Percentiles rank a stretch among this genome's conserved stretches.
phyloP scores from a whole-genome alignment of 83 land plant species.

The Diphasiastrum complanatum region DNA sequence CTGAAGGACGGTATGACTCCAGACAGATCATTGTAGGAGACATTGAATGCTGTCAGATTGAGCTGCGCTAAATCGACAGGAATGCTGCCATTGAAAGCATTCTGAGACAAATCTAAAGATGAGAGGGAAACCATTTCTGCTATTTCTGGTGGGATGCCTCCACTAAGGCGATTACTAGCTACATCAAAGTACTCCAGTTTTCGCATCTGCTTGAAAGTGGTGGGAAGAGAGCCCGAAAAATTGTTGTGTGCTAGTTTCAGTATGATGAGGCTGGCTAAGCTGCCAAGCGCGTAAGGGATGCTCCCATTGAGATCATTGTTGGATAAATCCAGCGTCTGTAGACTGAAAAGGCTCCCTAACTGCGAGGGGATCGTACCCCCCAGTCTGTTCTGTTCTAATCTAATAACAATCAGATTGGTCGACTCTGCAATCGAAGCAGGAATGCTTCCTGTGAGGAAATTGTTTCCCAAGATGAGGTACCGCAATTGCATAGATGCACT shows the following conservation, averaged over 20 bases:
- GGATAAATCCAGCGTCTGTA: conserved; percentile 56
- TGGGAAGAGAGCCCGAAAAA: neutral
- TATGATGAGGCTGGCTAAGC: neutral
- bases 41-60: conserved; percentile 49
- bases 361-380: conserved; percentile 44
- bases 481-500: conserved; percentile 34
- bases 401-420: conserved; percentile 32
- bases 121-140: too few species aligned
- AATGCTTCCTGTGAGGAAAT: conserved; percentile 35
- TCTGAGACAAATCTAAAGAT: too few species aligned
- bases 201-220: too few species aligned
- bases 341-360: conserved; percentile 28
- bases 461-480: conserved; percentile 35
- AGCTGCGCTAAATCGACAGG: conserved; percentile 40
- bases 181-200: too few species aligned
- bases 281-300: neutral
- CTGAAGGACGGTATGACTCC: conserved; percentile 63
- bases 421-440: conserved; percentile 38
- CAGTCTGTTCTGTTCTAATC: conserved; percentile 37
- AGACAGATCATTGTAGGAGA: conserved; percentile 68
- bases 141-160: too few species aligned
- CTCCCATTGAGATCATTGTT: conserved; percentile 50
- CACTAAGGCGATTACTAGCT: too few species aligned
- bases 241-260: neutral
- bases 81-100: too few species aligned